Percentiles rank a stretch among this genome's conserved stretches.
Conservation (phyloP, 2,329 filamentous ascomycete species). For the Trichoderma harzianum region DNA sequence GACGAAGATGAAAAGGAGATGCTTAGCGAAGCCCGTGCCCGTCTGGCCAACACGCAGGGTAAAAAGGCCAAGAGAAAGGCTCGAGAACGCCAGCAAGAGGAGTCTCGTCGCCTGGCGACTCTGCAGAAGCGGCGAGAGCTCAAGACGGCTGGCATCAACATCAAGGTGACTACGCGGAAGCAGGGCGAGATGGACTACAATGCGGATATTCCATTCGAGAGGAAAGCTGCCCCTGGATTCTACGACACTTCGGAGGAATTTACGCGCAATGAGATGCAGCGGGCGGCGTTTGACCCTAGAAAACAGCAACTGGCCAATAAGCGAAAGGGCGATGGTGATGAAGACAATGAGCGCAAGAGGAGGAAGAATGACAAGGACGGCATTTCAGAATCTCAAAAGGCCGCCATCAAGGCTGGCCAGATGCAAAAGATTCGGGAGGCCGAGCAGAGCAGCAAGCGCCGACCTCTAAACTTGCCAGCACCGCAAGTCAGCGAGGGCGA, state of each 20-base stretch:
- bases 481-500: conserved; percentile 92
- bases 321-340: conserved; percentile 90
- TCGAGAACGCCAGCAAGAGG: conserved; percentile 89
- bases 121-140: conserved; percentile 94
- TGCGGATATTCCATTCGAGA: conserved; percentile 97
- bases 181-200: conserved; percentile 99
- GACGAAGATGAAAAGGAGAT: conserved; percentile 99
- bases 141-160: conserved; percentile 97
- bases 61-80: conserved; percentile 99
- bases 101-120: conserved; percentile 83
- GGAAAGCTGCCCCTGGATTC: conserved; percentile 81
- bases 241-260: conserved; percentile 89
- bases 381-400: conserved; percentile 74
- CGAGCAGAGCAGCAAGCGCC: conserved; percentile 92
- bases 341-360: conserved; percentile 75
- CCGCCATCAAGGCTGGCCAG: conserved; percentile 88
- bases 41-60: conserved; percentile 94
- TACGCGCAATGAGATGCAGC: conserved; percentile 74
- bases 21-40: conserved; percentile 93
- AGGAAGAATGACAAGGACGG: conserved; percentile 84
- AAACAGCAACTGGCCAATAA: conserved; percentile 83
- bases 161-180: conserved; percentile 89
- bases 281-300: conserved; percentile 82
- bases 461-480: conserved; percentile 74
- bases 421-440: conserved; percentile 93